phyloP scores from a whole-genome alignment of 108 stramenopile genomes.

The Stephanodiscus triporus region DNA sequence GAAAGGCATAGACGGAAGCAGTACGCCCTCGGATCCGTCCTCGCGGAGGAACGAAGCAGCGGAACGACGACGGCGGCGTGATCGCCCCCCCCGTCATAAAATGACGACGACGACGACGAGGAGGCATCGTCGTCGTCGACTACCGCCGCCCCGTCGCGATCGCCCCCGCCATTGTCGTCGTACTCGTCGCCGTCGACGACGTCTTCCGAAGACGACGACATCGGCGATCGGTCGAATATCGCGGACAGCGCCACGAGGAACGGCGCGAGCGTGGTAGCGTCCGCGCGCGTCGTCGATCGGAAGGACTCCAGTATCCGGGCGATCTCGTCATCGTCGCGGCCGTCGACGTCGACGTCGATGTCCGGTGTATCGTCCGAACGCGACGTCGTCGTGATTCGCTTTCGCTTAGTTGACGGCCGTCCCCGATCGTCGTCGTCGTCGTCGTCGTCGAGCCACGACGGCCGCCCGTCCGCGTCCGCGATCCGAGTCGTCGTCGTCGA shows the following conservation, averaged over 20 bases:
- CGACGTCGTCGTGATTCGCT: background rate
- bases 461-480: background rate
- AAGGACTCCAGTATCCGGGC: background rate
- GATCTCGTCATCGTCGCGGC: background rate
- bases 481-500: background rate
- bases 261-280: background rate
- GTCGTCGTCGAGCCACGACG: conserved; percentile 20
- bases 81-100: background rate
- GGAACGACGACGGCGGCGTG: background rate
- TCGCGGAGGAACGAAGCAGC: background rate
- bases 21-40: conserved; percentile 8
- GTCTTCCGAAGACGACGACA: background rate
- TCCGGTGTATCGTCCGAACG: background rate
- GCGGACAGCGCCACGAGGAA: background rate
- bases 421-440: background rate
- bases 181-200: background rate
- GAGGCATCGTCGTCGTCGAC: no score
- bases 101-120: background rate
- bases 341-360: background rate
- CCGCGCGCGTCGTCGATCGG: background rate
- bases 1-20: conserved; percentile 41
- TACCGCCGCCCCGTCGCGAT: no score
- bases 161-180: no score
- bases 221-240: background rate
- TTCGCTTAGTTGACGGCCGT: background rate